These are phyloP conservation scores for Auricularia cornea DNA, from an alignment of 768 basidiomycete genomes.

Conservation along the genomic window DNA sequence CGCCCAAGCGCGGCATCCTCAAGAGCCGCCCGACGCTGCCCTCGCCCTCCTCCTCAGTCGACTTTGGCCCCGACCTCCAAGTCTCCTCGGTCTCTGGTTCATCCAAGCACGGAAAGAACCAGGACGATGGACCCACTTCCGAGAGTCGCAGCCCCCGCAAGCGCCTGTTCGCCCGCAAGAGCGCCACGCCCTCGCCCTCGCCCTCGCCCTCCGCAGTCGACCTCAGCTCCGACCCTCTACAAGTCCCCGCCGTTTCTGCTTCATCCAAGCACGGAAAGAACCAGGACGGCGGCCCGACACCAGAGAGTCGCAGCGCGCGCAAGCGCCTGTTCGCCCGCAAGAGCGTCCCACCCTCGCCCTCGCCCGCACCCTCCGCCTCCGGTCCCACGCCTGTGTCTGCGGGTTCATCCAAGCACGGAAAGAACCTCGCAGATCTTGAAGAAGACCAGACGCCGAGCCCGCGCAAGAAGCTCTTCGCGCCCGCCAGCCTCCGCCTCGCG, in stretches of 20 bases:
- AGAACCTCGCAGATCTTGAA: not conserved
- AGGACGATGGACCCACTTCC: not conserved
- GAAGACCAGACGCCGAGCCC: not conserved
- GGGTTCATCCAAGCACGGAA: not conserved
- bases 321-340: not conserved
- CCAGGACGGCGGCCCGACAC: not conserved
- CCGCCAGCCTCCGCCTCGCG: not conserved
- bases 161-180: not conserved
- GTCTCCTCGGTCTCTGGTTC: not conserved
- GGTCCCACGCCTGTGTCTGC: not conserved
- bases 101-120: not conserved
- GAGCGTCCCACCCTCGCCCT: not conserved
- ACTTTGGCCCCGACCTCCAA: not conserved
- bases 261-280: not conserved
- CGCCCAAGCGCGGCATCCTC: too few relatives aligned
- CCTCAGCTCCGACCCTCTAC: not conserved
- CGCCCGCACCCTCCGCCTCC: not conserved
- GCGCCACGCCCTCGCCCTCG: not conserved
- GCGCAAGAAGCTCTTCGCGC: not conserved
- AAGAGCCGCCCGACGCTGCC: not conserved
- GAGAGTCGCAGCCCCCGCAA: not conserved
- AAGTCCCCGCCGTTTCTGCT: not conserved
- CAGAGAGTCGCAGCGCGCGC: not conserved
- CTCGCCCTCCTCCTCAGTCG: not conserved
- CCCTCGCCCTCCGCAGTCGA: not conserved